Evolutionary conservation across 345 rosid species (phyloP), one percentile per base, ranked within the genome.

Genomic region (Gossypium anomalum): DNA sequence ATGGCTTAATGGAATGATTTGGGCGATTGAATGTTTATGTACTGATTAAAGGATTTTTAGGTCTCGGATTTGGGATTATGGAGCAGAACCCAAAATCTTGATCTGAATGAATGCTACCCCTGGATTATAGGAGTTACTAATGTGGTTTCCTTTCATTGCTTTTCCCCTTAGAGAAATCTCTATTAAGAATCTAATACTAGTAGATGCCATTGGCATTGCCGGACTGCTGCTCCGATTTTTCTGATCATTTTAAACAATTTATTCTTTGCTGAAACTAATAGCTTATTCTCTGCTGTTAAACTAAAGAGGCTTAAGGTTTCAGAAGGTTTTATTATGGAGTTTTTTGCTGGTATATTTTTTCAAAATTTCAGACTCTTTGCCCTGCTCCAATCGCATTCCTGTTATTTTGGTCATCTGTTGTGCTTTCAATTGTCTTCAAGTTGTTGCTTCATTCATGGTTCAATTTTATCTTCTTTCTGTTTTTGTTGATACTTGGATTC

Each of bases 41-140:
- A 20, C 11, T 43, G 61, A 53, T 65, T 75, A 63, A 10, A 17
- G 23, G 49, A 8, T 23, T 74, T 34, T 65, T 51, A 38, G 43
- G 43, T 52, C 45, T 41, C 43, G 41, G 22, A n/a, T 59, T 58
- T 45, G 22, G 58, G 56, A 23, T 6, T 61, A 11, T 19, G 47
- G 72, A 65, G 58, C 49, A 61, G 76, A 73, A 60, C 11, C 59
- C 68, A 47, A 13, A 48, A 60, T 62, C 69, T 27, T 27, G 58
- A 20, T 47, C 38, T 47, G 45, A 61, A 72, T 58, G 65, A 57
- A n/a, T 73, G 68, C 27, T 47, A 47, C 22, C 68, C 44, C 44
- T 25, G 68, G 66, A 61, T 73, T 60, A 61, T 56, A 57, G 66
- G 53, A 72, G 65, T 57, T 57, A 41, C 41, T 57, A 43, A n/a